Evolutionary conservation across 176 grass and related monocot genomes (phyloP).

Genomic region (Puya raimondii): DNA sequence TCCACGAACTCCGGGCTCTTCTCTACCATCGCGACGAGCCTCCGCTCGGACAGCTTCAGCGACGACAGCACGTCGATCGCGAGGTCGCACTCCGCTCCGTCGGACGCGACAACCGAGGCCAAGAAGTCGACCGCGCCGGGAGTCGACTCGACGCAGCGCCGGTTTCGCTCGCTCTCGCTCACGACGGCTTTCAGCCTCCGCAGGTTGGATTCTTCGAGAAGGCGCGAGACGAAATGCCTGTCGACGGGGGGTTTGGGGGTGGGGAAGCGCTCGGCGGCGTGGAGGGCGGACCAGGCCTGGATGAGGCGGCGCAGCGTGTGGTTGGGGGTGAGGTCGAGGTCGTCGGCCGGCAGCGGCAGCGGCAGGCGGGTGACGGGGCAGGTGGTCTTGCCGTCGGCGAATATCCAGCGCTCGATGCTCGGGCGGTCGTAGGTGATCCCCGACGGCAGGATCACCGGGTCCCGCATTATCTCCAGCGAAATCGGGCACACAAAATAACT

Average conservation of each 20-base stretch:
- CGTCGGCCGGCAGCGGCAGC: constrained; percentile 27
- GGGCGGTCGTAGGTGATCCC: constrained; percentile 83
- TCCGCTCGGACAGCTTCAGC: constrained; percentile 52
- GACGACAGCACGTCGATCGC: constrained; percentile 52
- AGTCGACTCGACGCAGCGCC: constrained; percentile 21
- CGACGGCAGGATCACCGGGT: constrained; percentile 74
- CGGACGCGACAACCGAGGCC: constrained; percentile 1
- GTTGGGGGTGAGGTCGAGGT: constrained; percentile 71
- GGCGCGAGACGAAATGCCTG: constrained; percentile 6
- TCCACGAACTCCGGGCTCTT: constrained; percentile 33
- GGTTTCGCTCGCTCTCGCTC: constrained; percentile 23
- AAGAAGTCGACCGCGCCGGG: constrained; percentile 25
- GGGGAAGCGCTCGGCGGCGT: constrained; percentile 33
- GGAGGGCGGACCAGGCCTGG: constrained; percentile 52
- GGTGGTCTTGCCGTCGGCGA: constrained; percentile 5
- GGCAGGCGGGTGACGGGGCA: constrained; percentile 70
- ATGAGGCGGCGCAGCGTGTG: constrained; percentile 91
- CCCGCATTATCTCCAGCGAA: constrained; percentile 82
- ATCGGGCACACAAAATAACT: constrained; percentile 93
- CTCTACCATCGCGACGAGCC: constrained; percentile 27
- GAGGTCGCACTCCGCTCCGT: constrained; percentile 21
- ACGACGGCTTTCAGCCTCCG: constrained; percentile 17
- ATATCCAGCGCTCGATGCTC: constrained; percentile 73
- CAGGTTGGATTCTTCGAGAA: constrained; percentile 23
- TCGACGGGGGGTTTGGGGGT: constrained; percentile 23